Evolutionary conservation across 2,329 filamentous ascomycete genomes (phyloP), one percentile per base, ranked within the genome.

Genomic region (Phialophora chinensis): DNA sequence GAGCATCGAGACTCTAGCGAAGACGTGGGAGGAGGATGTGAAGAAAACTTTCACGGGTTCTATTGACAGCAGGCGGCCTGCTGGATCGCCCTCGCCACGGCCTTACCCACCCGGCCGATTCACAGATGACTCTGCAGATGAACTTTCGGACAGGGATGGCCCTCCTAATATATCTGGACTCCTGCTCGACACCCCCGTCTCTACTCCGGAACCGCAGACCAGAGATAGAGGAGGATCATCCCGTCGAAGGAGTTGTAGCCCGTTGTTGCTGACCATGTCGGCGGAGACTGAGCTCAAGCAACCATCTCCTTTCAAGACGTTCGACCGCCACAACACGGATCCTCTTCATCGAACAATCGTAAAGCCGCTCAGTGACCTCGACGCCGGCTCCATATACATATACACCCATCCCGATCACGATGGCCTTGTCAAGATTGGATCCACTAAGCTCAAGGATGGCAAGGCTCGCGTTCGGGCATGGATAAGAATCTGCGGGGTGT

Each of bases 381-480:
- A 54, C 11, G 20, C 12, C 17, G 25, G 52, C 52, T 31, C 4
- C 27, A 31, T 54, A 27, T 31, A 54, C 8, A 29, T 54, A n/a
- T 33, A 33, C 25, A 29, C 52, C 7, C 23, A 54, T 33, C 52
- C 25, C 27, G 12, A 54, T 31, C 14, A 54, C 17, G 52, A 54
- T n/a, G 27, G n/a, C 27, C 31, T 54, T n/a, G 23, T 54, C 23
- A 54, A 54, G 14, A 54, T 31, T 29, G 52, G 52, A 10, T 53
- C 2, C 52, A 33, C 52, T 17, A 54, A 29, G 5, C 8, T 53
- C 25, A 17, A 11, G 27, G 6, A 33, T 42, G 11, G 14, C 17
- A 11, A 20, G 17, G 23, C 20, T 27, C 23, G 52, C 11, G 4
- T 14, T 27, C 52, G 11, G 27, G 2, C n/a, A 31, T 54, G 11